Base-by-base conservation (phyloP, 1,284 basidiomycete genomes). In the Apiotrichum veenhuisii region DNA sequence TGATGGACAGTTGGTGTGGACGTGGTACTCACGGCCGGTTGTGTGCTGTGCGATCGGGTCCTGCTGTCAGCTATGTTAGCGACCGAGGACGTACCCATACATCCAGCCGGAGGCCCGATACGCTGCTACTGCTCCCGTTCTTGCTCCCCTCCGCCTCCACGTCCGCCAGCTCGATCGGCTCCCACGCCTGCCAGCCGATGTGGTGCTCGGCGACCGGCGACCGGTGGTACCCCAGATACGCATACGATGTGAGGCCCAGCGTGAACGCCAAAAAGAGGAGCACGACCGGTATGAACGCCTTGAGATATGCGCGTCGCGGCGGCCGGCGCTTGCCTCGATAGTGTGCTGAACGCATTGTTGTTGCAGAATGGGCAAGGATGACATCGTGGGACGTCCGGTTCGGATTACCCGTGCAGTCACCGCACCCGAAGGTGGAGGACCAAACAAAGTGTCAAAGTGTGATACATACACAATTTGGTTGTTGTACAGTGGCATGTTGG, bases 151-250 rank as follows among this genome's bases (percentile, higher is more conserved):
- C 30, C 57, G 54, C 52, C 58, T 57, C 50, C 52, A 58, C 58
- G 56, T 44, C 34, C 41, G 1, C 36, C 25, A 17, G 68, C 57
- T 79, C 71, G 0, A 91, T 79, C 5, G 81, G 65, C 43, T 90
- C 90, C 89, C 89, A 93, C n/a, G 87, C 82, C 66, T 94, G 91
- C 91, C 90, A 93, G 20, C 89, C 89, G n/a, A 92, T 77, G 49
- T 83, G 81, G 65, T 91, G 88, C 10, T 81, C 75, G 20, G 80
- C 73, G 1, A 88, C 88, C 4, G 90, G 89, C 12, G 67, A 69
- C 5, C 86, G 86, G 5, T 81, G 87, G 5, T 84, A 84, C 49
- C 62, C 60, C 7, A 76, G 65, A 3, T 72, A 61, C 2, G 69
- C 65, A 36, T 70, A 66, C 1, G 64, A 59, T 11, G 64, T 47